Base-by-base conservation (phyloP, 495 filamentous ascomycete genomes). In the Talaromyces stipitatus region DNA sequence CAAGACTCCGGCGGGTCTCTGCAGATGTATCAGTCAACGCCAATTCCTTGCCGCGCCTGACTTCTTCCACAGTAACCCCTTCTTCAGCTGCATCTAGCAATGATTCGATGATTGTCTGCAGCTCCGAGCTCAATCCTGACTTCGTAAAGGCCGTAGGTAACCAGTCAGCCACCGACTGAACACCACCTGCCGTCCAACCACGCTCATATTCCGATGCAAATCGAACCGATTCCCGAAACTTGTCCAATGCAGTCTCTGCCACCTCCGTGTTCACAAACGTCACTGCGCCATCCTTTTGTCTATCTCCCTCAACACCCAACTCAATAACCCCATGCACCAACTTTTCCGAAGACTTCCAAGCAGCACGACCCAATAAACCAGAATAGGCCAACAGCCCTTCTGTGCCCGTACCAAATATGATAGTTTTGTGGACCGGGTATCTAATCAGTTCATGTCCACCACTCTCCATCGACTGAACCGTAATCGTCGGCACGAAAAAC, bases 341-440 rank as follows among this genome's bases (percentile, higher is more conserved):
- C 5, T 69, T 57, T 16, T 67, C 64, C 27, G 76, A 71, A 12
- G 62, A 64, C 26, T 68, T 68, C 7, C 74, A 60, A 29, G 67
- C 64, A 22, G 69, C 62, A 38, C 69, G 64, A 57, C 73, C 58
- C 47, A 75, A 62, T 55, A 77, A 67, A 3, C 69, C 66, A 52
- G 81, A 76, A 56, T 82, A 81, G 11, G 76, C 71, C 9, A 82
- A 66, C 1, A 82, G 60, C 7, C 77, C 79, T 18, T 81, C 72
- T 18, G 84, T 63, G 0, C 90, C 92, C 41, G 86, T 78, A 2
- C 83, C 85, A 29, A 95, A 83, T 12, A 97, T 60, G 23, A 97
- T 68, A 9, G 86, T 82, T 67, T 86, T 87, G 62, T 98, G 94
- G 14, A 96, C 90, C 0, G 94, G 92, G 55, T 91, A 90, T 9